phyloP scores from a whole-genome alignment of 148 eudicot species.

The Rhododendron vialii region DNA sequence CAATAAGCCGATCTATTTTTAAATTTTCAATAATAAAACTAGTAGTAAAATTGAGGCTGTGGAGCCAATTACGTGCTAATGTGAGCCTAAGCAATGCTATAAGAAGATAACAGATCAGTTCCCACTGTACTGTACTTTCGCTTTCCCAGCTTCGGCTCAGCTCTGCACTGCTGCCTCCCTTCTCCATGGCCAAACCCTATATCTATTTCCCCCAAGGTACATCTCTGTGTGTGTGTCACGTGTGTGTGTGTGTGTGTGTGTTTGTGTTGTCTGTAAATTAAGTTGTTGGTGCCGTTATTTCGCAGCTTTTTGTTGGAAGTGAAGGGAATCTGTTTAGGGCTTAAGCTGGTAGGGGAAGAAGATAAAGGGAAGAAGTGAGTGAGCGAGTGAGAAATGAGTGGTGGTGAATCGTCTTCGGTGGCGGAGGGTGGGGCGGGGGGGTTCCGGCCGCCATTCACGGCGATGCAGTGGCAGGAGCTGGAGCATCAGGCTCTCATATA shows the following conservation, averaged over 20 bases:
- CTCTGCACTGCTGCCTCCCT: slow-evolving; percentile 4
- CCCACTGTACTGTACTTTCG: neutral
- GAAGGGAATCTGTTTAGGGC: neutral
- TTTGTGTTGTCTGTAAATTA: neutral
- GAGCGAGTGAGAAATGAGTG: slow-evolving; percentile 26
- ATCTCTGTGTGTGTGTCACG: neutral
- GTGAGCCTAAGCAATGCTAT: neutral
- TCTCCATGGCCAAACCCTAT: slow-evolving; percentile 38
- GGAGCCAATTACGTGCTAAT: neutral
- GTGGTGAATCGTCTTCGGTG: slow-evolving; percentile 15
- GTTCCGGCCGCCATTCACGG: slow-evolving; percentile 39
- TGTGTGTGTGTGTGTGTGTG: neutral
- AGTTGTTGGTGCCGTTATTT: neutral
- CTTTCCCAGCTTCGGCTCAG: neutral
- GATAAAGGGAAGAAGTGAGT: neutral
- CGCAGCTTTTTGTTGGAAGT: slow-evolving; percentile 6
- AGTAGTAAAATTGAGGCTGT: neutral
- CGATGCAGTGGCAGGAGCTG: slow-evolving; percentile 56
- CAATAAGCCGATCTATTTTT: too few species aligned
- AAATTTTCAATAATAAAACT: too few species aligned
- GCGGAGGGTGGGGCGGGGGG: slow-evolving; percentile 26
- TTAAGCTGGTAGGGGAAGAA: neutral
- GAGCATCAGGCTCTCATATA: slow-evolving; percentile 53
- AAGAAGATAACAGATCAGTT: neutral
- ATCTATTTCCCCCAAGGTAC: slow-evolving; percentile 35